These are phyloP conservation scores for Neurospora sp. DNA, from an alignment of 2,329 filamentous ascomycete genomes.

Conservation along the genomic window DNA sequence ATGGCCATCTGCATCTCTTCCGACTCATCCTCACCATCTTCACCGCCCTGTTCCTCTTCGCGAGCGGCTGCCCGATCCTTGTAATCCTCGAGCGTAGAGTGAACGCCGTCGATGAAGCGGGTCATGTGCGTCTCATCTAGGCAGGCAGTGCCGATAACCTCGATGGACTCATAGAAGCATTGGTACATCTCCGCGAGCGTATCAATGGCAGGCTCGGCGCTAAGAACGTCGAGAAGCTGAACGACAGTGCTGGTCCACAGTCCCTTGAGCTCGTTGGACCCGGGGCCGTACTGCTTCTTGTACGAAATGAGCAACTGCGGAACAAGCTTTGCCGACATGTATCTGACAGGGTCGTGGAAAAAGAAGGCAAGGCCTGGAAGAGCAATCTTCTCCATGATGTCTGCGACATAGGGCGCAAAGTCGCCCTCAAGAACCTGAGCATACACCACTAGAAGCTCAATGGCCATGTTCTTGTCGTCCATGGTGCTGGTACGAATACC, in stretches of 20 bases:
- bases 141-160: constrained; percentile 81
- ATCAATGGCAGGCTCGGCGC: constrained; percentile 89
- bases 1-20: constrained; percentile 85
- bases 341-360: constrained; percentile 96
- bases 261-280: constrained; percentile 67
- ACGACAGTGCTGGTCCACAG: constrained; percentile 81
- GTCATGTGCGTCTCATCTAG: constrained; percentile 70
- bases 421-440: constrained; percentile 88
- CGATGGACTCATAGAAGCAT: constrained; percentile 97
- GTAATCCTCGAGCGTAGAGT: constrained; percentile 84
- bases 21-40: constrained; percentile 79
- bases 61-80: constrained; percentile 76
- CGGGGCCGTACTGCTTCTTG: constrained; percentile 79
- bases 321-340: constrained; percentile 88
- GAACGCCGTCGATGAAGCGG: constrained; percentile 77
- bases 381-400: constrained; percentile 95
- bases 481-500: constrained; percentile 94
- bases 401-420: constrained; percentile 83
- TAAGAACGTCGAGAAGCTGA: constrained; percentile 87
- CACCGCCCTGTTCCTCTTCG: constrained; percentile 68
- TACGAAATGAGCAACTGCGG: constrained; percentile 88
- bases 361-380: constrained; percentile 93
- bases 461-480: constrained; percentile 99
- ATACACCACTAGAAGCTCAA: constrained; percentile 94
- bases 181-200: constrained; percentile 98